phyloP scores from a whole-genome alignment of 345 rosid species.

The Geranium brycei region DNA sequence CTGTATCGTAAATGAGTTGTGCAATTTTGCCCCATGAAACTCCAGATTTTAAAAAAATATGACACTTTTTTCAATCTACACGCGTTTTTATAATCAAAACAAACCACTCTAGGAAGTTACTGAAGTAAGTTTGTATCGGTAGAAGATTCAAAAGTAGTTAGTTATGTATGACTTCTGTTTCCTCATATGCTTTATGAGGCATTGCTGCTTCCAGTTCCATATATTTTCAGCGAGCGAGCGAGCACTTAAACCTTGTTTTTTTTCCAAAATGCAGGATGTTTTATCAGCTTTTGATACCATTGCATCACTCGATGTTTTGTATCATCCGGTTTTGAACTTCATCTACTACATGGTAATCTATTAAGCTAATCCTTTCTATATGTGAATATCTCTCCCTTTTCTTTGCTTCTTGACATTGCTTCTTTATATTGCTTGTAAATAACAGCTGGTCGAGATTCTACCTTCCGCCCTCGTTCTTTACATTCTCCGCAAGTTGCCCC shows the following conservation, averaged over 20 bases:
- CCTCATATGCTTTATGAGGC: background rate
- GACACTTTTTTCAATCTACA: too few species aligned
- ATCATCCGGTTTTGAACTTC: constrained; percentile 85
- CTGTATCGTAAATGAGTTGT: background rate
- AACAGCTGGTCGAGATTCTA: constrained; percentile 85
- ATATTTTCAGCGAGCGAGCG: background rate
- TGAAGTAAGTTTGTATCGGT: too few species aligned
- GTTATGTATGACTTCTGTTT: background rate
- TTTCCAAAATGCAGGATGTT: constrained; percentile 39
- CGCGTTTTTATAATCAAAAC: too few species aligned
- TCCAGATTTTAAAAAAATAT: background rate
- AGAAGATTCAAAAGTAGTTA: too few species aligned
- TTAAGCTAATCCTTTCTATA: background rate
- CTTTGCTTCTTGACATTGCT: background rate
- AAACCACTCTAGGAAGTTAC: too few species aligned
- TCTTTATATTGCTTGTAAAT: constrained; percentile 12
- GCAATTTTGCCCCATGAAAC: background rate
- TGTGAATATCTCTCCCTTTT: background rate
- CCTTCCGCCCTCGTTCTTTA: constrained; percentile 89
- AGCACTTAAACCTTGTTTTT: background rate
- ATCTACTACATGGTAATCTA: constrained; percentile 72
- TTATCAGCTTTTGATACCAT: constrained; percentile 67
- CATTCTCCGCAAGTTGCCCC: constrained; percentile 86
- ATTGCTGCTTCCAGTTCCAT: background rate
- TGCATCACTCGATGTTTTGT: constrained; percentile 72